These are phyloP conservation scores for Nematocida sp. DNA, from an alignment of 371 early-diverging fungal species.

Conservation along the genomic window DNA sequence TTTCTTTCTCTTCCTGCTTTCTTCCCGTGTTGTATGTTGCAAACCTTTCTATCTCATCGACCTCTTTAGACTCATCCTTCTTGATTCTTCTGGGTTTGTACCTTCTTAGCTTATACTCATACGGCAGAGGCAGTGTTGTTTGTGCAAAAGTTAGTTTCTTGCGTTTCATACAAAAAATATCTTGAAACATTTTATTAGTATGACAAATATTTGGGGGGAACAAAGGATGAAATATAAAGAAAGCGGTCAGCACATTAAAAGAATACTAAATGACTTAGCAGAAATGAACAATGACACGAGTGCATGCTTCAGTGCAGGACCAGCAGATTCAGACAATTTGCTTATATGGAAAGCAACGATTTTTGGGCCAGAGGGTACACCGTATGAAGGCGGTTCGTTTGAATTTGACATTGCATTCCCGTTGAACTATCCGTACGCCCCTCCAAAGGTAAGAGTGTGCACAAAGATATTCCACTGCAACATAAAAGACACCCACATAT, in stretches of 20 bases:
- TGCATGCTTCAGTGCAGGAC: slow-evolving; percentile 73
- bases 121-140: slow-evolving; percentile 36
- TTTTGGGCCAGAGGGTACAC: slow-evolving; percentile 75
- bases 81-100: slow-evolving; percentile 59
- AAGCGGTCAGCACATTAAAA: slow-evolving; percentile 56
- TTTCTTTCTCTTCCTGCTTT: slow-evolving; percentile 44
- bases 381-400: slow-evolving; percentile 86
- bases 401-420: slow-evolving; percentile 82
- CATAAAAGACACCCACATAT: slow-evolving; percentile 92
- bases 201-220: slow-evolving; percentile 16
- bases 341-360: slow-evolving; percentile 77
- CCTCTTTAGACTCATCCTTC: slow-evolving; percentile 64
- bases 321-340: slow-evolving; percentile 73
- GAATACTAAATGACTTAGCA: slow-evolving; percentile 73
- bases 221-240: slow-evolving; percentile 52
- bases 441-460: slow-evolving; percentile 88
- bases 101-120: slow-evolving; percentile 68
- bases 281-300: slow-evolving; percentile 75
- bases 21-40: slow-evolving; percentile 52
- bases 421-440: slow-evolving; percentile 90
- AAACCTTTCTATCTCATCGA: slow-evolving; percentile 68
- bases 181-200: slow-evolving; percentile 36
- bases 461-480: slow-evolving; percentile 93
- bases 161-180: slow-evolving; percentile 54
- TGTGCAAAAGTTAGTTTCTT: neutral